A percentile compares a stretch with the other conserved stretches of the same genome.
Conservation (phyloP, 805 yeast genomes). For the Wickerhamomyces chambardii region DNA sequence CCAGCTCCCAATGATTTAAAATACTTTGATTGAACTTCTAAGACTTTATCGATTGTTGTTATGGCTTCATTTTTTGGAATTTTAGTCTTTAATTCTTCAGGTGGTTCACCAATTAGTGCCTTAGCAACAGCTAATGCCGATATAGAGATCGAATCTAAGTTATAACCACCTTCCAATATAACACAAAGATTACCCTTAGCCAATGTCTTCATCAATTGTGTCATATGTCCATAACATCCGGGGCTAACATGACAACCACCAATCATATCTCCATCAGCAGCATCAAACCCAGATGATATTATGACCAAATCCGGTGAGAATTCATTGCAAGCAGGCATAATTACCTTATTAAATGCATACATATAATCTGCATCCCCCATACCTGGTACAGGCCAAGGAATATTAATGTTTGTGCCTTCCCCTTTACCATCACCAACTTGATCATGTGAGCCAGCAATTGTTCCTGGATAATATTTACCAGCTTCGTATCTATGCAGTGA, state of each 20-base stretch:
- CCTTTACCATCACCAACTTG: constrained; percentile 84
- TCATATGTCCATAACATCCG: constrained; percentile 94
- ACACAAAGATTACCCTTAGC: constrained; percentile 88
- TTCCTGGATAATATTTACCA: constrained; percentile 92
- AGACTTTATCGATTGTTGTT: constrained; percentile 73
- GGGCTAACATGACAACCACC: constrained; percentile 97
- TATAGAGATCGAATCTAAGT: constrained; percentile 80
- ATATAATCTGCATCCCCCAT: constrained; percentile 94
- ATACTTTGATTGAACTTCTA: constrained; percentile 69
- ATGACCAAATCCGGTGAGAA: constrained; percentile 90
- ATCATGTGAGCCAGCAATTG: constrained; percentile 72
- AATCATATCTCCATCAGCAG: constrained; percentile 96
- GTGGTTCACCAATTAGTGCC: constrained; percentile 91
- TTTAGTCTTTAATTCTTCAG: constrained; percentile 59
- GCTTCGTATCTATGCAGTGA: constrained; percentile 90
- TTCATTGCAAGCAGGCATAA: constrained; percentile 84
- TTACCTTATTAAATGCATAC: constrained; percentile 78
- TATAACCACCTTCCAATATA: constrained; percentile 94
- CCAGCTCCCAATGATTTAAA: constrained; percentile 86
- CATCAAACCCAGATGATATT: constrained; percentile 94
- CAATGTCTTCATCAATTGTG: constrained; percentile 78
- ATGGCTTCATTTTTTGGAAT: constrained; percentile 73
- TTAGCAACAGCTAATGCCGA: constrained; percentile 91
- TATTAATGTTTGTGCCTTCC: constrained; percentile 78
- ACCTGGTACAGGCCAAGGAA: constrained; percentile 91